A percentile compares a stretch with the other conserved stretches of the same genome.
These are phyloP conservation scores for Cryptococcus maquisensis DNA, from an alignment of 1,284 basidiomycete genomes.

Conservation along the genomic window DNA sequence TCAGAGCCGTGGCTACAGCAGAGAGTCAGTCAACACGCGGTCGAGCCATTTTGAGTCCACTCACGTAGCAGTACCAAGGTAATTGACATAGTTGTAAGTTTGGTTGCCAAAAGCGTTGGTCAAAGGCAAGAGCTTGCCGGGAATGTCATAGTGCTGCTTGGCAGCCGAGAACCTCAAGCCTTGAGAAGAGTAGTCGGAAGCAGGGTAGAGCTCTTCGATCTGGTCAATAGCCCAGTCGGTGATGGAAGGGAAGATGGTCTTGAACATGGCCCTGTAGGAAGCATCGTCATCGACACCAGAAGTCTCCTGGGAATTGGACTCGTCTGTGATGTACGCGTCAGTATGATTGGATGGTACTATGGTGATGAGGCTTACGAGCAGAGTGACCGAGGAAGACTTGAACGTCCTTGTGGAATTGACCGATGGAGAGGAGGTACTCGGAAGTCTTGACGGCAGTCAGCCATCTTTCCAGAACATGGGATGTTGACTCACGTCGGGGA, in stretches of 20 bases:
- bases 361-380: neutral
- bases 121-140: conserved; percentile 2
- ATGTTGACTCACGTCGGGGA: conserved; percentile 35
- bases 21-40: neutral
- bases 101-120: conserved; percentile 4
- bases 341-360: neutral
- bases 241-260: conserved; percentile 6
- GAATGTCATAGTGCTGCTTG: conserved; percentile 4
- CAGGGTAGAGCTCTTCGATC: conserved; percentile 4
- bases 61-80: conserved; percentile 3
- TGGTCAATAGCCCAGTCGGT: conserved; percentile 7
- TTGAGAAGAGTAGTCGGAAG: conserved; percentile 3
- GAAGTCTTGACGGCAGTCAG: conserved; percentile 36
- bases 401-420: conserved; percentile 11
- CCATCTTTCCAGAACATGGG: neutral
- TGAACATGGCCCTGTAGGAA: conserved; percentile 2
- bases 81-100: conserved; percentile 6
- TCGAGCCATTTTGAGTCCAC: neutral
- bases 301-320: neutral
- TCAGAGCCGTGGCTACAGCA: conserved; percentile 1
- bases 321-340: neutral
- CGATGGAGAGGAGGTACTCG: conserved; percentile 15
- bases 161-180: neutral
- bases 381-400: conserved; percentile 5
- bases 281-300: neutral